Evolutionary conservation across 306 rosid species (phyloP).

Genomic region (Clitoria ternatea): DNA sequence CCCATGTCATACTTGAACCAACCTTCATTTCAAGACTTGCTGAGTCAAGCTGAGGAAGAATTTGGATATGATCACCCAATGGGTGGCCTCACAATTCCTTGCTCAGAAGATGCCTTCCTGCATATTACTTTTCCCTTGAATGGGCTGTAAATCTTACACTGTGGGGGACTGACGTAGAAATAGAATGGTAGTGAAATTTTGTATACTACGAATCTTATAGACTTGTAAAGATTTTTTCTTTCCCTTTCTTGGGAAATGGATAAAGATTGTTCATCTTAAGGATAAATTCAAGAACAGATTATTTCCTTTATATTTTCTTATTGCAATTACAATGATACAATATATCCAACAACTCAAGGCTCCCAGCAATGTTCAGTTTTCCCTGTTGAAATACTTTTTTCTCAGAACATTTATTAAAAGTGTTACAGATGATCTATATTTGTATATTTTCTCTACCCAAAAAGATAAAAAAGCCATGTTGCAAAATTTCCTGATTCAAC

Average conservation of each 20-base stretch:
- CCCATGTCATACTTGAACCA: too few species aligned
- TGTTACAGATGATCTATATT: too few species aligned
- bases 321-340: background rate
- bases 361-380: too few species aligned
- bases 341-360: background rate
- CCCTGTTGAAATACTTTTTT: too few species aligned
- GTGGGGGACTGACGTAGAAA: background rate
- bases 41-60: too few species aligned
- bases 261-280: background rate
- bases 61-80: too few species aligned
- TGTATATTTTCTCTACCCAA: too few species aligned
- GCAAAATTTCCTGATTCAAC: too few species aligned
- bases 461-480: too few species aligned
- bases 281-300: background rate
- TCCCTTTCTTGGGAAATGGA: background rate
- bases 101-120: constrained; percentile 27
- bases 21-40: too few species aligned
- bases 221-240: background rate
- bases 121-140: constrained; percentile 29
- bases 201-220: background rate
- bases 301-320: background rate
- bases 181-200: constrained; percentile 1
- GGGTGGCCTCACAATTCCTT: constrained; percentile 45
- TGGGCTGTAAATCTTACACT: background rate
- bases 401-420: too few species aligned